phyloP scores from a whole-genome alignment of 2,329 filamentous ascomycete genomes.

The Westerdykella ornata region DNA sequence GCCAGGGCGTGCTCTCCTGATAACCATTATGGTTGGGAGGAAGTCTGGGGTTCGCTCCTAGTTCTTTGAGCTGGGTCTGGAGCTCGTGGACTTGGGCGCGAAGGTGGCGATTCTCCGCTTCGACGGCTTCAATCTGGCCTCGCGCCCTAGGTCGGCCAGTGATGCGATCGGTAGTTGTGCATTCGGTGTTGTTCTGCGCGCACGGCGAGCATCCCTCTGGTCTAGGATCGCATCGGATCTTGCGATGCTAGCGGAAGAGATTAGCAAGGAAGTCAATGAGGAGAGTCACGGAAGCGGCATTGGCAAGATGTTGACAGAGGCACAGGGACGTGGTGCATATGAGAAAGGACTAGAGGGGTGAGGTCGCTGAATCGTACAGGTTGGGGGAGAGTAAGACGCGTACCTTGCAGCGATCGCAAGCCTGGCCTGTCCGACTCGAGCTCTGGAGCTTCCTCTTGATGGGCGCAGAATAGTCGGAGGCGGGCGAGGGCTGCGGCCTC shows the following conservation, averaged over 20 bases:
- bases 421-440: conserved; percentile 66
- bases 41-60: conserved; percentile 54
- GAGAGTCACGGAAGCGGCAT: not conserved
- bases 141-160: conserved; percentile 72
- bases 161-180: conserved; percentile 80
- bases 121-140: conserved; percentile 70
- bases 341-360: not conserved
- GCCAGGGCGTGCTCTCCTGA: conserved; percentile 15
- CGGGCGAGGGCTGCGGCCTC: conserved; percentile 10
- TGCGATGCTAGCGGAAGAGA: conserved; percentile 55
- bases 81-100: conserved; percentile 61
- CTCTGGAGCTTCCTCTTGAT: conserved; percentile 49
- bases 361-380: not conserved
- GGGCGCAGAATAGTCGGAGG: conserved; percentile 31
- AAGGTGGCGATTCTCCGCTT: conserved; percentile 64
- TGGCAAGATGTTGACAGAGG: not conserved
- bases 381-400: conserved; percentile 12
- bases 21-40: conserved; percentile 1
- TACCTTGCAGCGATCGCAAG: conserved; percentile 84
- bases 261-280: conserved; percentile 1
- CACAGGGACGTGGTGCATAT: not conserved
- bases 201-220: conserved; percentile 79
- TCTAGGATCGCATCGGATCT: conserved; percentile 79
- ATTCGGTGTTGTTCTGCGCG: conserved; percentile 66
- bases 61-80: conserved; percentile 57